A percentile compares a stretch with the other conserved stretches of the same genome.
These are phyloP conservation scores for Phytopythium kandeliae DNA, from an alignment of 352 stramenopile species.

Conservation along the genomic window DNA sequence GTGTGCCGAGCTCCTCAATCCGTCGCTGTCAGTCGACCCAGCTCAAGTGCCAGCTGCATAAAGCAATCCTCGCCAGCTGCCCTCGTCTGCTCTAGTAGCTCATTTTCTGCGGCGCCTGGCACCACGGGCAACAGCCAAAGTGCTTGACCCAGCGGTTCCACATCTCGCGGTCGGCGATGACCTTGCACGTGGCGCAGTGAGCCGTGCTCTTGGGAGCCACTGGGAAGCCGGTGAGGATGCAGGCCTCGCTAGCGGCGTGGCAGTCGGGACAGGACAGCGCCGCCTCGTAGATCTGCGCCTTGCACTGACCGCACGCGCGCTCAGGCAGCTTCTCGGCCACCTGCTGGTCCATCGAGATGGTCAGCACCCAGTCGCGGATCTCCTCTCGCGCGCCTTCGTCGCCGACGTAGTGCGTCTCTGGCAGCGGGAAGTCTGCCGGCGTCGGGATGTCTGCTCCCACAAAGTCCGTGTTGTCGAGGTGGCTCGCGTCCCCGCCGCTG, in stretches of 20 bases:
- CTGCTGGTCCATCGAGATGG: constrained; percentile 93
- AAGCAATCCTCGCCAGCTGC: background rate
- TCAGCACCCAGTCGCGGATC: constrained; percentile 93
- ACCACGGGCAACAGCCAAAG: constrained; percentile 80
- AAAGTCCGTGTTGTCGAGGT: constrained; percentile 94
- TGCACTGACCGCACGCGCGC: constrained; percentile 60
- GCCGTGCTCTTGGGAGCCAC: constrained; percentile 83
- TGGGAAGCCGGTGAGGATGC: constrained; percentile 90
- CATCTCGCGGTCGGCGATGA: constrained; percentile 77
- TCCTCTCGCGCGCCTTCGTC: constrained; percentile 88
- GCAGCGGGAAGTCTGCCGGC: constrained; percentile 68
- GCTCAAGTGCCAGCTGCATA: background rate
- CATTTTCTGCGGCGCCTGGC: constrained; percentile 77
- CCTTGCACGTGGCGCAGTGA: constrained; percentile 86
- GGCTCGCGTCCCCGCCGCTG: constrained; percentile 39
- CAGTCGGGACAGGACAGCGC: constrained; percentile 72
- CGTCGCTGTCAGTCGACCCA: background rate
- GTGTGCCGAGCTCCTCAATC: constrained; percentile 8
- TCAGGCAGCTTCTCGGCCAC: constrained; percentile 89
- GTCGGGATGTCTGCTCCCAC: constrained; percentile 89
- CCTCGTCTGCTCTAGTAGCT: constrained; percentile 39
- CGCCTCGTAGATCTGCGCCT: constrained; percentile 87
- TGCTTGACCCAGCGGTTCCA: constrained; percentile 90
- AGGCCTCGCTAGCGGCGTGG: constrained; percentile 72
- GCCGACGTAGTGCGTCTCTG: constrained; percentile 68